Conservation (phyloP, 306 rosid genomes). For the Acacia acuminata region DNA sequence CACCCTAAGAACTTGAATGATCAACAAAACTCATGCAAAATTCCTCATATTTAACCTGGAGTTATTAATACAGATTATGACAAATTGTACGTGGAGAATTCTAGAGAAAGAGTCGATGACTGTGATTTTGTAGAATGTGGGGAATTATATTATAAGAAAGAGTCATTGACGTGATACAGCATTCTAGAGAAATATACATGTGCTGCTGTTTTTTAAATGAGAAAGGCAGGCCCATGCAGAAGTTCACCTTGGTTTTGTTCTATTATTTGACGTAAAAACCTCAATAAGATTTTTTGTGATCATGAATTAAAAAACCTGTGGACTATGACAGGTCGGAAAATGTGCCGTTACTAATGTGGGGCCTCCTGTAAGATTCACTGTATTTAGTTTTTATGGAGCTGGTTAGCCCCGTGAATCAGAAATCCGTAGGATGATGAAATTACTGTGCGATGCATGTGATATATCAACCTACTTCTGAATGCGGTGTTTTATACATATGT, state of each 20-base stretch:
- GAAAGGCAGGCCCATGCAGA: neutral
- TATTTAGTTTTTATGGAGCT: constrained; percentile 24
- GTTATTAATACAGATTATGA: neutral
- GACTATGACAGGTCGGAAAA: constrained; percentile 22
- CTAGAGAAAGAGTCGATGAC: neutral
- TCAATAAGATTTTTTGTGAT: neutral
- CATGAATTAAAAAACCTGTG: constrained; percentile 12
- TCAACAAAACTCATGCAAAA: neutral
- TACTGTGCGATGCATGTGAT: constrained; percentile 18
- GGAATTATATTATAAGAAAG: no score
- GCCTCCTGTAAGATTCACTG: constrained; percentile 22
- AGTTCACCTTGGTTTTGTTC: neutral
- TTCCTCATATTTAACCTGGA: neutral
- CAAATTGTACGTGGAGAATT: neutral
- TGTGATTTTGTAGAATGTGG: neutral
- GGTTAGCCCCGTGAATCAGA: constrained; percentile 15
- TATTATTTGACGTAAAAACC: neutral
- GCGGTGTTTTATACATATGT: neutral
- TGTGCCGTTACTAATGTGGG: constrained; percentile 2
- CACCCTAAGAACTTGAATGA: neutral
- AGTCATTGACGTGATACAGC: no score
- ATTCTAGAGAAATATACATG: neutral
- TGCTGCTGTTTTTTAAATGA: neutral
- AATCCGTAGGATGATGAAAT: constrained; percentile 9
- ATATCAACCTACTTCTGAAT: neutral